Base-by-base conservation (phyloP, 2,329 filamentous ascomycete species). In the Colletotrichum gloeosporioides region DNA sequence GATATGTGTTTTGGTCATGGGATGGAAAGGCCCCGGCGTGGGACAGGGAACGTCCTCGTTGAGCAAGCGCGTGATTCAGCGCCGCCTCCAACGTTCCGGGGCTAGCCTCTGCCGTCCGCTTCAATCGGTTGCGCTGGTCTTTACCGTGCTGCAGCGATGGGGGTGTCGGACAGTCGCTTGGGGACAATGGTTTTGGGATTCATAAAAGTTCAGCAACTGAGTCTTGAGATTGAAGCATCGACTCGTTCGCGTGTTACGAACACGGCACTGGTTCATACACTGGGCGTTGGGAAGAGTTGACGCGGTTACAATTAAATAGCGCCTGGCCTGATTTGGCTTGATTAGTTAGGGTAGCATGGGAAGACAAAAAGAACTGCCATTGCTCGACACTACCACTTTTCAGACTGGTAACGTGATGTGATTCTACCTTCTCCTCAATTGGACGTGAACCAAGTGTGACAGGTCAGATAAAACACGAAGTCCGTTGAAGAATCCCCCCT, bases 201-300 rank as follows among this genome's bases (percentile, higher is more conserved):
- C 44, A 67, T 9, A 76, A 77, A 77, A 77, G 76, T 70, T 77
- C 36, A 25, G 61, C 36, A 71, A 65, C 44, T 27, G 69, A 77
- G 76, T 76, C 76, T 75, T 77, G 63, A 77, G 69, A 77, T 73
- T 77, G 76, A 67, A 76, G 53, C 68, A 69, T 73, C 16, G 73
- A 76, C 76, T 76, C 76, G 64, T 69, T 69, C 32, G 18, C 44
- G 39, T 67, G 53, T 31, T 8, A 32, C 62, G 65, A 63, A 68
- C 71, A 57, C 27, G 73, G 69, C 18, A 68, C 55, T 34, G 55
- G 44, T 44, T 73, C 62, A 73, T 53, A 68, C 32, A 73, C 31
- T 63, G 31, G 73, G 73, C 63, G 73, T 75, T 75, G 55, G 73
- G 63, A 75, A 73, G 55, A 75, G 27, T 18, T n/a, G 69, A 75